Conservation (phyloP, 441 rosid species). For the Melastoma candidum region DNA sequence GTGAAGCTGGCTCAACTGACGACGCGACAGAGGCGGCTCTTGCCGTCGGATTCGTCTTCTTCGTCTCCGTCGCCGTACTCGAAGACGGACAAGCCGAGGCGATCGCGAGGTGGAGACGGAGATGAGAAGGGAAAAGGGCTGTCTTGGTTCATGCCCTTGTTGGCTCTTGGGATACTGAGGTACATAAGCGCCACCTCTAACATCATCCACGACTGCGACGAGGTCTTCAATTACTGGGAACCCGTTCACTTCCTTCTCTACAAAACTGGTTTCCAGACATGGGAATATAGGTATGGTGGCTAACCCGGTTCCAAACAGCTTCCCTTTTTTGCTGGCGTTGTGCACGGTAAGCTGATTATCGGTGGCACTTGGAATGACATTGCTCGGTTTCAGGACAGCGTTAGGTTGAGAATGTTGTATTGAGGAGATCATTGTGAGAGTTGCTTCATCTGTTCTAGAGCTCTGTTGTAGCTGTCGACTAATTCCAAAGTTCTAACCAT, state of each 20-base stretch:
- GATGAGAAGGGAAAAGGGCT: conserved; percentile 34
- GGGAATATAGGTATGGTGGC: conserved; percentile 71
- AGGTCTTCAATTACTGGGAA: conserved; percentile 98
- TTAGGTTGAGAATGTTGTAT: no score
- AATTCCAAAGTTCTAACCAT: no score
- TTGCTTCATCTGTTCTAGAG: not conserved
- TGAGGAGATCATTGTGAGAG: not conserved
- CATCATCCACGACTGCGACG: conserved; percentile 93
- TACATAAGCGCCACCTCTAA: conserved; percentile 95
- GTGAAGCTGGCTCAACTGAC: conserved; percentile 36
- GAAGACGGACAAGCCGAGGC: conserved; percentile 46
- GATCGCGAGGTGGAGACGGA: conserved; percentile 25
- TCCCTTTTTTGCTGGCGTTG: no score
- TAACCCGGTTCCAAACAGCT: no score
- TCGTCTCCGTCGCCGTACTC: conserved; percentile 30
- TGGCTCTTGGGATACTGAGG: conserved; percentile 64
- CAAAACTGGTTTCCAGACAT: conserved; percentile 91
- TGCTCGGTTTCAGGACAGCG: no score
- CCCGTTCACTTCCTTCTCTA: conserved; percentile 91
- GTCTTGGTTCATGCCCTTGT: conserved; percentile 58
- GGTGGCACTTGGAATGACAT: no score
- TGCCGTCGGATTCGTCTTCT: conserved; percentile 23
- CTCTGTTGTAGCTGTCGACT: not conserved
- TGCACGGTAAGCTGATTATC: no score
- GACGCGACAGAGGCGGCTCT: conserved; percentile 55